These are phyloP conservation scores for Russula foetens DNA, from an alignment of 768 basidiomycete species.

Conservation along the genomic window DNA sequence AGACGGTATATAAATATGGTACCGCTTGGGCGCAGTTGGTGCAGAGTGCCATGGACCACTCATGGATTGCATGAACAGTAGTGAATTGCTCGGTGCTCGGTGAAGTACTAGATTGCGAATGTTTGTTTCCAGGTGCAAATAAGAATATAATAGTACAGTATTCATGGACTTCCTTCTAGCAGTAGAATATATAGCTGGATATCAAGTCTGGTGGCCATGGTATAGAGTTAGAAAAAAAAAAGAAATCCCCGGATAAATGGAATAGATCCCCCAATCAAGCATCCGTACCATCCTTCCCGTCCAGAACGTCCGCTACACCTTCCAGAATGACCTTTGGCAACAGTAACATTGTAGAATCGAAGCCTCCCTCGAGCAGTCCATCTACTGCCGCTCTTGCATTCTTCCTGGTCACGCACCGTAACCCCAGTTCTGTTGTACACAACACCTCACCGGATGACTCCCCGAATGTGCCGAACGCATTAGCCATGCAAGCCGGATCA, in stretches of 20 bases:
- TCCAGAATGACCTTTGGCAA: slow-evolving; percentile 73
- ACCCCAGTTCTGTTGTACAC: slow-evolving; percentile 64
- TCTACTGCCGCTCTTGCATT: slow-evolving; percentile 22
- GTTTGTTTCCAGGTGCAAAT: neutral
- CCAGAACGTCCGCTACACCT: slow-evolving; percentile 49
- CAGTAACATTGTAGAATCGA: slow-evolving; percentile 54
- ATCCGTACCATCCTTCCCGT: slow-evolving; percentile 17
- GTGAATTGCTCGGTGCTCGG: neutral
- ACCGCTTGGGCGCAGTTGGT: slow-evolving; percentile 62
- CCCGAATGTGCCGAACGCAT: slow-evolving; percentile 56
- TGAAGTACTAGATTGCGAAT: too few relatives aligned
- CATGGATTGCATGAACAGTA: neutral
- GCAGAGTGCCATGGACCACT: slow-evolving; percentile 62
- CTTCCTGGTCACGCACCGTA: slow-evolving; percentile 54
- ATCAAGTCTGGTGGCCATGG: neutral
- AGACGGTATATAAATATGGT: slow-evolving; percentile 71
- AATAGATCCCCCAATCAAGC: neutral
- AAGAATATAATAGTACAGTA: slow-evolving; percentile 1
- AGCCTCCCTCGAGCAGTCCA: slow-evolving; percentile 32
- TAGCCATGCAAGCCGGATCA: slow-evolving; percentile 44
- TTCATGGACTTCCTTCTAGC: neutral
- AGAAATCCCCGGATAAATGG: neutral
- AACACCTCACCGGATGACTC: slow-evolving; percentile 38
- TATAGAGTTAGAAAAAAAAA: neutral
- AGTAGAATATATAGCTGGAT: neutral